Evolutionary conservation across 257 asterid species (phyloP).

Genomic region (Fraxinus pennsylvanica): DNA sequence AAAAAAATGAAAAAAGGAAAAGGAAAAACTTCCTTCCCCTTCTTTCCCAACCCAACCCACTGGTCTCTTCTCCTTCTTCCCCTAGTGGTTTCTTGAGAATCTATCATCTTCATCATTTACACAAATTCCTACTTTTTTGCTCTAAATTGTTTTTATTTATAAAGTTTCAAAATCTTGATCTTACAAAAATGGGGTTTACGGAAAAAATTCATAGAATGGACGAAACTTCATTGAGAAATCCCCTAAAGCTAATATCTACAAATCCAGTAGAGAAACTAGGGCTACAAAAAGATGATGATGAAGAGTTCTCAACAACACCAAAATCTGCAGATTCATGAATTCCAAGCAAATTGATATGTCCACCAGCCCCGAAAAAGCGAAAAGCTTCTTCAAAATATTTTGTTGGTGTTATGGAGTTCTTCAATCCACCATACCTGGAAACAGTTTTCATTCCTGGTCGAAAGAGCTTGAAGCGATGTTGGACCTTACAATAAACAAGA

Average conservation of each 20-base stretch:
- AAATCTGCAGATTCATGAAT: constrained; percentile 41
- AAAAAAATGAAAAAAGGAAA: too few relatives aligned
- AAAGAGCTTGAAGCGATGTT: constrained; percentile 21
- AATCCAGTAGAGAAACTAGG: constrained; percentile 19
- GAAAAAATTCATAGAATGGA: not conserved
- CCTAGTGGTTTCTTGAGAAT: constrained; percentile 7
- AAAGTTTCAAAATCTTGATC: not conserved
- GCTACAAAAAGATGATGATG: not conserved
- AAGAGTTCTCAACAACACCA: constrained; percentile 36
- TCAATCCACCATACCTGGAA: constrained; percentile 44
- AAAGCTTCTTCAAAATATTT: constrained; percentile 36
- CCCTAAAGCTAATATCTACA: constrained; percentile 41
- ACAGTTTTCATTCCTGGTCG: constrained; percentile 29
- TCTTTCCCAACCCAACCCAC: too few relatives aligned
- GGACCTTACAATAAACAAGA: not conserved
- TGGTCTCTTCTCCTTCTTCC: too few relatives aligned
- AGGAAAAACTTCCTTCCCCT: too few relatives aligned
- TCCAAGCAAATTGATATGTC: constrained; percentile 32
- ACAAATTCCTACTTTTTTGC: constrained; percentile 1
- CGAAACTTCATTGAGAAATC: constrained; percentile 13
- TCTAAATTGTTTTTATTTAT: constrained; percentile 16
- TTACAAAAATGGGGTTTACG: not conserved
- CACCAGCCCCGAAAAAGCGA: constrained; percentile 52
- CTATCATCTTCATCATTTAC: constrained; percentile 25
- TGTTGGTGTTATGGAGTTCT: constrained; percentile 31